These are phyloP conservation scores for Torulaspora globosa DNA, from an alignment of 1,139 yeast species.

Conservation along the genomic window DNA sequence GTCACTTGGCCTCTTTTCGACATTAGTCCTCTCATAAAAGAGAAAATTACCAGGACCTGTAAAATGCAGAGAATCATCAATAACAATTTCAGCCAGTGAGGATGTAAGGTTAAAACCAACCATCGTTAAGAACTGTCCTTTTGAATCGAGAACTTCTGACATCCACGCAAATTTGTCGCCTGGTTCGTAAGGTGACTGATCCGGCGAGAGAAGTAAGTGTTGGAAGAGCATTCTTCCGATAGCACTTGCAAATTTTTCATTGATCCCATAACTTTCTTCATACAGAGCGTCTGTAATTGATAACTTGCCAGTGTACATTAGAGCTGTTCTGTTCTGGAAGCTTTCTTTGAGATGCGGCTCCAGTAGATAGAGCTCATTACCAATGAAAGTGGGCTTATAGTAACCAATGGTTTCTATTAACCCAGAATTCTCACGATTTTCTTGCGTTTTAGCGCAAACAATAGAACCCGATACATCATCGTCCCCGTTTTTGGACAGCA, in stretches of 20 bases:
- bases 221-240: slow-evolving; percentile 21
- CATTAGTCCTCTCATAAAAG: slow-evolving; percentile 4
- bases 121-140: slow-evolving; percentile 17
- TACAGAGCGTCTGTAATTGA: background rate
- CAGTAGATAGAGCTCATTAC: slow-evolving; percentile 27
- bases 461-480: slow-evolving; percentile 23
- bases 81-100: slow-evolving; percentile 10
- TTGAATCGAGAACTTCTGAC: slow-evolving; percentile 24
- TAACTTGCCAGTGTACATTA: slow-evolving; percentile 25
- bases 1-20: background rate
- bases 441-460: slow-evolving; percentile 15
- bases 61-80: slow-evolving; percentile 10
- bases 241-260: slow-evolving; percentile 20
- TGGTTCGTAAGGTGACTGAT: slow-evolving; percentile 12
- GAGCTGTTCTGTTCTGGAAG: slow-evolving; percentile 10
- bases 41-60: slow-evolving; percentile 10
- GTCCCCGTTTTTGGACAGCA: slow-evolving; percentile 30
- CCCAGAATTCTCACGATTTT: background rate
- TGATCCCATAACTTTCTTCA: slow-evolving; percentile 1
- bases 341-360: slow-evolving; percentile 11
- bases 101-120: slow-evolving; percentile 12
- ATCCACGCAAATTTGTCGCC: slow-evolving; percentile 28
- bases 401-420: slow-evolving; percentile 20
- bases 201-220: slow-evolving; percentile 20
- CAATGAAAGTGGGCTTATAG: slow-evolving; percentile 28